Percentiles rank a stretch among this genome's conserved stretches.
Conservation (phyloP, 73 alveolate genomes). For the Paramecium primaurelia region DNA sequence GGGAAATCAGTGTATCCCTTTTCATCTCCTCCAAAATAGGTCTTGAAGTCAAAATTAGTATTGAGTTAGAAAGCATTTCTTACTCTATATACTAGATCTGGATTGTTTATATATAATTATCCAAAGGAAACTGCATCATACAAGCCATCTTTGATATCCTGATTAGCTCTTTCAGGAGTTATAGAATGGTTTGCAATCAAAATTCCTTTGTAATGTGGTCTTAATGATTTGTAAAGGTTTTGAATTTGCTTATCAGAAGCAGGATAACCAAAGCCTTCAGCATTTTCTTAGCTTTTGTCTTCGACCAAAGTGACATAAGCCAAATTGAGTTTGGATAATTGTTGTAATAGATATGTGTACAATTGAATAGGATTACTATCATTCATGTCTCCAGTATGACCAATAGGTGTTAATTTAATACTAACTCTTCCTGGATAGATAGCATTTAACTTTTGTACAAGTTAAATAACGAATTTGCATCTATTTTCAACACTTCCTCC, state of each 20-base stretch:
- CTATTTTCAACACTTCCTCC: constrained; percentile 90
- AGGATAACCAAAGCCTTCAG: constrained; percentile 2
- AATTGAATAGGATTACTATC: constrained; percentile 43
- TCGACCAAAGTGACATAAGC: constrained; percentile 50
- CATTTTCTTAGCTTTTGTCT: constrained; percentile 1
- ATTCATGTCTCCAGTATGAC: constrained; percentile 8
- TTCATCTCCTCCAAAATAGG: constrained; percentile 59
- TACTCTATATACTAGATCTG: constrained; percentile 43
- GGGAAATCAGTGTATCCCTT: constrained; percentile 63
- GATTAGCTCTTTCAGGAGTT: constrained; percentile 8
- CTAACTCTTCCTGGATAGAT: constrained; percentile 38
- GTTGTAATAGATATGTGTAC: not conserved
- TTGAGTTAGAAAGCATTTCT: constrained; percentile 42
- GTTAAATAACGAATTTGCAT: constrained; percentile 70
- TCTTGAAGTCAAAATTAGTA: not conserved
- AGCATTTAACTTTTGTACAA: constrained; percentile 55
- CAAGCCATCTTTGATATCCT: not conserved
- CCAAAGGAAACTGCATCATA: constrained; percentile 42
- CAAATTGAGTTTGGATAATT: not conserved
- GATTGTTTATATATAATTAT: constrained; percentile 27
- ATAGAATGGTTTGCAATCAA: constrained; percentile 44
- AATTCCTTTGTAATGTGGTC: constrained; percentile 48
- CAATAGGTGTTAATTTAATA: constrained; percentile 45
- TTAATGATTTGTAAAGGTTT: constrained; percentile 16
- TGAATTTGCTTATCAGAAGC: constrained; percentile 20